Evolutionary conservation across 2,329 filamentous ascomycete species (phyloP), one percentile per base, ranked within the genome.

Genomic region (Gnomoniopsis smithogilvyi): DNA sequence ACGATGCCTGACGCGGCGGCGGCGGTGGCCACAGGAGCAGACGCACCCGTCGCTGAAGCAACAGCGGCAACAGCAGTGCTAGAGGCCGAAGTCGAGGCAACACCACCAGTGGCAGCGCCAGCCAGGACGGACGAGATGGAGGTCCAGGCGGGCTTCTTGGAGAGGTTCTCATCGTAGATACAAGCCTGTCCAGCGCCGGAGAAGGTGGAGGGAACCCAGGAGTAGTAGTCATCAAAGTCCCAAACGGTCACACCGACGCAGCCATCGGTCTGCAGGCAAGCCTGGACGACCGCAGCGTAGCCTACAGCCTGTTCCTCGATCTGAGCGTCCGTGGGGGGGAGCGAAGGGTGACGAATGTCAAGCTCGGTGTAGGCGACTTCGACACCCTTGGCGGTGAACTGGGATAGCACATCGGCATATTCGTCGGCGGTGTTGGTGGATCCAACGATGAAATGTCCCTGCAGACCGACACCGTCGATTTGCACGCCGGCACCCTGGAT

Each of bases 281-380:
- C 70, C 53, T 67, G 65, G 4, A 71, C 69, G 10, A 74, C 69
- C 58, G 67, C 67, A 43, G 65, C 73, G 66, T 79, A 84, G 62
- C 80, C 77, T 33, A 67, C 68, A 0, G 75, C 77, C 71, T 85
- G 82, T 60, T 77, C 74, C 15, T 68, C 65, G 43, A 78, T 69
- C 36, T 74, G 75, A 6, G 72, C 65, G 2, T 69, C 64, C 14
- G 70, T 74, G 10, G 74, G 69, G 0, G 80, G 78, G 11, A 80
- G 66, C n/a, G 56, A 60, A 2, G 50, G 47, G 67, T 68, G 78
- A 33, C 84, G 76, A 61, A 87, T 81, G 67, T 88, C 85, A 22
- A 87, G 73, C 72, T 88, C 85, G 1, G 85, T 87, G 67, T 84
- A 78, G 6, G 83, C 82, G 4, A 86, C 80, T 60, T 88, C 84